Conservation (phyloP, 164 flowering plant species). For the Vitis rotundifolia region DNA sequence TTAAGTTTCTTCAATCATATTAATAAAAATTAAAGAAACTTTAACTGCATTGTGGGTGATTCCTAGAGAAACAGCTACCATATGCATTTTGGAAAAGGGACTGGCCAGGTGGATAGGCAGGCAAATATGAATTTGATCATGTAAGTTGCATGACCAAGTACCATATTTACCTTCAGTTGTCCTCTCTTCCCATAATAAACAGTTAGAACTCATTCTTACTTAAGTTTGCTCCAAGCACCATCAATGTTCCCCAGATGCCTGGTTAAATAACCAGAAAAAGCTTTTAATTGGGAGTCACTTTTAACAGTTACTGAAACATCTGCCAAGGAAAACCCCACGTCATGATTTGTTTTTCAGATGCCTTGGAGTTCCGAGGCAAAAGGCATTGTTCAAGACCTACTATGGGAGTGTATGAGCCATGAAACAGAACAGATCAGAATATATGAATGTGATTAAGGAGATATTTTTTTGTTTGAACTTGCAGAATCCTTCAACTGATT, state of each 20-base stretch:
- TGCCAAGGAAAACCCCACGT: neutral
- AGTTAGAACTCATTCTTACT: neutral
- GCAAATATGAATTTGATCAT: no score
- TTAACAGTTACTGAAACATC: neutral
- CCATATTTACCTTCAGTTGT: neutral
- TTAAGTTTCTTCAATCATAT: no score
- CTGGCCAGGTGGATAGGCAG: no score
- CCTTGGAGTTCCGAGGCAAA: no score
- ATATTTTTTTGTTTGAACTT: neutral
- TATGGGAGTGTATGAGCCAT: no score
- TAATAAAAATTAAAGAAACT: neutral
- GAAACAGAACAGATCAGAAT: no score
- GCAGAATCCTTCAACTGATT: neutral
- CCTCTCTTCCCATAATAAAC: no score
- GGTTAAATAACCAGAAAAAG: neutral
- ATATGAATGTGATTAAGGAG: neutral
- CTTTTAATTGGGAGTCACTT: neutral
- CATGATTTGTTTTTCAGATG: neutral
- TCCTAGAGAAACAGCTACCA: no score
- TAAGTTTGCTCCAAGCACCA: neutral
- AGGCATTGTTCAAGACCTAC: no score
- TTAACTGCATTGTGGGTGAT: neutral
- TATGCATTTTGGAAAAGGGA: no score
- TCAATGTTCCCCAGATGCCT: neutral
- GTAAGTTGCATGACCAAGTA: no score